These are phyloP conservation scores for Casuarina glauca DNA, from an alignment of 306 rosid genomes.

Conservation along the genomic window DNA sequence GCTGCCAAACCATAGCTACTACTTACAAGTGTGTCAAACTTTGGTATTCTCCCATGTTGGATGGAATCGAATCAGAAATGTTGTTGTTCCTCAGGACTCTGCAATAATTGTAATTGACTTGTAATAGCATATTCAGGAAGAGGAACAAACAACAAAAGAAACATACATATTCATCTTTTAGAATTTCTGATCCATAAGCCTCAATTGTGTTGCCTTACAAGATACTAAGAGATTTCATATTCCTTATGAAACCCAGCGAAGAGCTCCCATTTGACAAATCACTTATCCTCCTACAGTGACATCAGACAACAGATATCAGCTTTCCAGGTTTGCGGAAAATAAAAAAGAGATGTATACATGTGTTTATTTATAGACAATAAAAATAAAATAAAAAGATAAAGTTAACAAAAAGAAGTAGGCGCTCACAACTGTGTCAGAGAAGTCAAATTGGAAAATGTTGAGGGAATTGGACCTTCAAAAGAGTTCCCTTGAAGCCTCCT, in stretches of 20 bases:
- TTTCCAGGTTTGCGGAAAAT: too few species aligned
- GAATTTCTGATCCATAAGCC: neutral
- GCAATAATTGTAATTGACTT: slow-evolving; percentile 10
- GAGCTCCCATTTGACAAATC: slow-evolving; percentile 68
- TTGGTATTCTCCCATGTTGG: slow-evolving; percentile 54
- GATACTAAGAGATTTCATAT: slow-evolving; percentile 57
- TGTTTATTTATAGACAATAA: too few species aligned
- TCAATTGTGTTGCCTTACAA: slow-evolving; percentile 45
- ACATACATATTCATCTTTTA: too few species aligned
- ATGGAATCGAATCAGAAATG: slow-evolving; percentile 66
- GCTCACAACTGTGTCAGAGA: slow-evolving; percentile 70
- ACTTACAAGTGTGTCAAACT: slow-evolving; percentile 58
- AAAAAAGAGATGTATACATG: too few species aligned
- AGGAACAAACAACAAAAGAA: neutral
- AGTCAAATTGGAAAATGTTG: slow-evolving; percentile 64
- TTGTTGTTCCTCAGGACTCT: slow-evolving; percentile 1
- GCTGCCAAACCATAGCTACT: neutral
- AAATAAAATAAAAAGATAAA: neutral
- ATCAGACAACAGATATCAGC: neutral
- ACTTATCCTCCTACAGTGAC: slow-evolving; percentile 53
- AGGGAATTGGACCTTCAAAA: slow-evolving; percentile 68
- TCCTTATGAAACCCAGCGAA: slow-evolving; percentile 58
- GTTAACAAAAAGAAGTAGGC: slow-evolving; percentile 5
- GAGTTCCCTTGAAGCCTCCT: slow-evolving; percentile 91
- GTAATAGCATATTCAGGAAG: slow-evolving; percentile 19